phyloP scores from a whole-genome alignment of 257 asterid genomes.

The Solanum piurae region DNA sequence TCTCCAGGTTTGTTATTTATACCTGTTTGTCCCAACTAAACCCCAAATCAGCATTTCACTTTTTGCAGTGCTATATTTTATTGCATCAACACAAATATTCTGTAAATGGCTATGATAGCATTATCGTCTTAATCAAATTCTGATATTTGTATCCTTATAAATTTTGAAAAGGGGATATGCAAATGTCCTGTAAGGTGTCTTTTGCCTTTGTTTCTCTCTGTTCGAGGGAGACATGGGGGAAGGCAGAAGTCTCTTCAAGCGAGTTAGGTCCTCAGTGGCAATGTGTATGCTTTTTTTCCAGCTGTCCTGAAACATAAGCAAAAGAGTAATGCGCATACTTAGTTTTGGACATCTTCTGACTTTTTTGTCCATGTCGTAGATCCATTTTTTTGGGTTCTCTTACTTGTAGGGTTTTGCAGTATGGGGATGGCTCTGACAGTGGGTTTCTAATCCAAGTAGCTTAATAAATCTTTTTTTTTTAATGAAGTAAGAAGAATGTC shows the following conservation, averaged over 20 bases:
- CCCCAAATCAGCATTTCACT: neutral
- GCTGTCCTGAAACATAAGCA: neutral
- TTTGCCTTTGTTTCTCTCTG: neutral
- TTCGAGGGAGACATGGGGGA: neutral
- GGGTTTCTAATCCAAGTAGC: neutral
- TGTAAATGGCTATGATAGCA: neutral
- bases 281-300: neutral
- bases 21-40: neutral
- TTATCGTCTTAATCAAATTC: neutral
- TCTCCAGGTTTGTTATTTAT: constrained; percentile 36
- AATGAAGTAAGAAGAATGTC: no score
- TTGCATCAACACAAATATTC: neutral
- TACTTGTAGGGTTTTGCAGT: neutral
- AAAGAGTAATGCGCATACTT: neutral
- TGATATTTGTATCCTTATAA: neutral
- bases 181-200: neutral
- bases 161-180: neutral
- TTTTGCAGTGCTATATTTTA: neutral
- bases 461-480: neutral
- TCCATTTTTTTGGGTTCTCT: neutral
- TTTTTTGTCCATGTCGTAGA: neutral
- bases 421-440: neutral
- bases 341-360: neutral
- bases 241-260: neutral
- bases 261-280: neutral